Evolutionary conservation across 257 asterid species (phyloP).

Genomic region (Hygrophila difformis): DNA sequence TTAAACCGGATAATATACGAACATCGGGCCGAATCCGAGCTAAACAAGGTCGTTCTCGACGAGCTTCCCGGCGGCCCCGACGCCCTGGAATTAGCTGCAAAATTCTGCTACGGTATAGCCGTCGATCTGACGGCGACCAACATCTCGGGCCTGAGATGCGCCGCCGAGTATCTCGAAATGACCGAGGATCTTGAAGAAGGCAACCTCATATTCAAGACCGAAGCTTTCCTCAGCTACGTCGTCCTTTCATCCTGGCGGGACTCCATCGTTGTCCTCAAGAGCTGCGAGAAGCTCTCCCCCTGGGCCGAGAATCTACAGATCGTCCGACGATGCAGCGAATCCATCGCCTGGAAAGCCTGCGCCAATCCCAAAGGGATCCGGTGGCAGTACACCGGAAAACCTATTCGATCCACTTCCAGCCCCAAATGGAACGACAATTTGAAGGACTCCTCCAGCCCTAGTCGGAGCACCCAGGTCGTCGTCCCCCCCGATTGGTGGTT

Average conservation of each 20-base stretch:
- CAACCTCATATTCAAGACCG: neutral
- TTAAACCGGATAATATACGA: conserved; percentile 74
- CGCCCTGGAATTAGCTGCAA: neutral
- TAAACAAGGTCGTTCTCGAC: conserved; percentile 29
- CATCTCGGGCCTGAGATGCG: neutral
- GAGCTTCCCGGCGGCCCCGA: neutral
- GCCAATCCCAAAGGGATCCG: conserved; percentile 25
- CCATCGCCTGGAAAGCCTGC: conserved; percentile 48
- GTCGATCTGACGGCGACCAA: neutral
- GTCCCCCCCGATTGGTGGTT: conserved; percentile 74
- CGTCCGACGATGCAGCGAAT: conserved; percentile 34
- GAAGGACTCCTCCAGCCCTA: conserved; percentile 64
- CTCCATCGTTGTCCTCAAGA: neutral
- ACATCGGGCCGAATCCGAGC: conserved; percentile 41
- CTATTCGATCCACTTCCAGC: conserved; percentile 60
- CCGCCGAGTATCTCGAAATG: neutral
- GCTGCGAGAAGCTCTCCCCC: neutral
- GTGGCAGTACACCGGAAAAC: too few relatives aligned
- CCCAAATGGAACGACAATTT: too few relatives aligned
- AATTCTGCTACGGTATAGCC: neutral
- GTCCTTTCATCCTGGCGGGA: neutral
- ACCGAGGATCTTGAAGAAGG: neutral
- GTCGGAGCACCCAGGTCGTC: conserved; percentile 64
- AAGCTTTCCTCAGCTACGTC: neutral
- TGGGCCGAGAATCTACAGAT: conserved; percentile 47